Base-by-base conservation (phyloP, 2,329 filamentous ascomycete genomes). In the Byssoonygena ceratinophila region DNA sequence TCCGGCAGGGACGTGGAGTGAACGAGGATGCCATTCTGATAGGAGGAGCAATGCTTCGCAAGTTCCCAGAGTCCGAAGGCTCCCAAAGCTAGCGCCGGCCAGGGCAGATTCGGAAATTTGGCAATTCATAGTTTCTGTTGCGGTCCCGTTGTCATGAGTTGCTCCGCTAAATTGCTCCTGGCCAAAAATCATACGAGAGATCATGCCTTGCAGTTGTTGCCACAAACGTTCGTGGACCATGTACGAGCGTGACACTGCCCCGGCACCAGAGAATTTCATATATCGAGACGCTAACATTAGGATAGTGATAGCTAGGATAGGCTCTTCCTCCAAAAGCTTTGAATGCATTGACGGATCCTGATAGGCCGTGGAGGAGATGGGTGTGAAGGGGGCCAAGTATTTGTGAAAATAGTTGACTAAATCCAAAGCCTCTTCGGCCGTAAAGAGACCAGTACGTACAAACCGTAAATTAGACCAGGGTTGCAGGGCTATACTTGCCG, bases 331-430 rank as follows among this genome's bases (percentile, higher is more conserved):
- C 23, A 95, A 73, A 4, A 95, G 74, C n/a, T 81, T 85, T 22
- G 77, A 70, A 64, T 94, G 88, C 9, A 82, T 83, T 31, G 79
- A 76, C 22, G 85, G 83, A 57, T 85, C 81, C 60, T 82, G 81
- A 62, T 90, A 94, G 16, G 90, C 88, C 0, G 87, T 87, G 0
- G 90, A 84, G 2, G 87, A 88, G 54, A 94, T 90, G 1, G 89
- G 89, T 0, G 89, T 95, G 62, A 95, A 75, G 0, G 88, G 88
- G 1, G 87, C 88, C 4, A 94, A 75, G 60, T 86, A 87, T 58
- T 82, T 80, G 71, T 94, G 94, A 69, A 94, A 94, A 69, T 94
- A 94, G 63, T 89, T 82, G 55, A 95, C 85, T 61, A 94, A 94
- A 46, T 83, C 81, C 61, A 94, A 85, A 20, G 86, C 89, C 67